Base-by-base conservation (phyloP, 73 alveolate genomes). In the Breviolum minutum region DNA sequence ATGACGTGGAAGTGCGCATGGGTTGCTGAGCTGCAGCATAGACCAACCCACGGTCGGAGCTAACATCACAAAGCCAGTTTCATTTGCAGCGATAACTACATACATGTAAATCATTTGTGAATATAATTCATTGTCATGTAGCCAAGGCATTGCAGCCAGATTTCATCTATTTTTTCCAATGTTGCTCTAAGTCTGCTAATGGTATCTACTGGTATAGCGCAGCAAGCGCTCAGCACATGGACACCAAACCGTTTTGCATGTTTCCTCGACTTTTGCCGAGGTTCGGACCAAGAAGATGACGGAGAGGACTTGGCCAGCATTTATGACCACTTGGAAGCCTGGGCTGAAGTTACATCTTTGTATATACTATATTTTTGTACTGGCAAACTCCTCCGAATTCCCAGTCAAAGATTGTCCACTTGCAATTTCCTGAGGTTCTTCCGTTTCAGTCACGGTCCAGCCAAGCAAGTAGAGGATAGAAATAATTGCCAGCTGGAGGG, bases 311-410 rank as follows among this genome's bases (percentile, higher is more conserved):
- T 89, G 54, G 96, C 96, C 85, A 89, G 29, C 22, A 63, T 89
- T 73, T 89, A 89, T 22, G 96, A 89, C 63, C 96, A 89, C 60
- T 89, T 89, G 96, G 96, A 68, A 13, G 61, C 96, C 60, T 32
- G 81, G 70, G 60, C 32, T 27, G 63, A n/a, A 87, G 12, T 20
- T 20, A 16, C 20, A 8, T 3, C n/a, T n/a, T n/a, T n/a, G 29
- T 29, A 30, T 17, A 80, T 54, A 80, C 7, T n/a, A 30, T 10
- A 83, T 48, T 11, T 54, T 10, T 16, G 40, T 62, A 48, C 0
- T 30, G 22, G 30, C 22, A 29, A 66, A 82, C 70, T 20, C 91
- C 0, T 12, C 54, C 54, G 3, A 40, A 40, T 40, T 40, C 54
- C 54, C 54, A 40, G 54, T 40, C 54, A 40, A 3, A 40, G 54